phyloP scores from a whole-genome alignment of 257 asterid species.

The Penstemon eatonii region DNA sequence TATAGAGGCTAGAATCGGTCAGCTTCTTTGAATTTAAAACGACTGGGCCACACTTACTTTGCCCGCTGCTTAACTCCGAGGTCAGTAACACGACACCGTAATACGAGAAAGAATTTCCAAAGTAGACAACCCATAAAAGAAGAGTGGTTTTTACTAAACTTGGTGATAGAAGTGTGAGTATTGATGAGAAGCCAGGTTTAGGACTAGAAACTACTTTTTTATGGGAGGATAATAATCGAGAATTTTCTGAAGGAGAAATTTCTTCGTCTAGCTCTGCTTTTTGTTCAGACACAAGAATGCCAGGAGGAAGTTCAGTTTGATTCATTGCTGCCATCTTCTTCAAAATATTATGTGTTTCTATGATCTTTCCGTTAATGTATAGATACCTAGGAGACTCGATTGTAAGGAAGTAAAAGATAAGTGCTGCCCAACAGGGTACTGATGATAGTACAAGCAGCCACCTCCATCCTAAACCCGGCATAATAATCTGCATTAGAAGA shows the following conservation, averaged over 20 bases:
- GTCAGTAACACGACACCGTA: slow-evolving; percentile 60
- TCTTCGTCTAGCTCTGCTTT: slow-evolving; percentile 32
- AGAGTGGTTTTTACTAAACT: slow-evolving; percentile 52
- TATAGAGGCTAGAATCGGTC: slow-evolving; percentile 47
- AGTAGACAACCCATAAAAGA: slow-evolving; percentile 54
- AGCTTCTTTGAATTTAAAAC: slow-evolving; percentile 7
- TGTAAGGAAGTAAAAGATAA: slow-evolving; percentile 50
- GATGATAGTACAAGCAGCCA: slow-evolving; percentile 78
- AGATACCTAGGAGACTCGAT: slow-evolving; percentile 75
- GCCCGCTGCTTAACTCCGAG: slow-evolving; percentile 49
- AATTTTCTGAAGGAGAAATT: slow-evolving; percentile 26
- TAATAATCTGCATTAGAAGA: slow-evolving; percentile 43
- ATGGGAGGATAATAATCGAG: slow-evolving; percentile 34
- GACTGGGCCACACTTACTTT: slow-evolving; percentile 35
- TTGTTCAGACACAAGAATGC: slow-evolving; percentile 49
- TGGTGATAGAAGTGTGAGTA: slow-evolving; percentile 45
- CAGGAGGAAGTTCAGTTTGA: slow-evolving; percentile 52
- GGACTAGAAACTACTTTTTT: slow-evolving; percentile 12
- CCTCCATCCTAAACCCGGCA: slow-evolving; percentile 79
- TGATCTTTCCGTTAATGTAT: slow-evolving; percentile 45
- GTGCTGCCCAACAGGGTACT: slow-evolving; percentile 55
- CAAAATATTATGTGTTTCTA: slow-evolving; percentile 50
- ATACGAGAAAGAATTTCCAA: slow-evolving; percentile 55
- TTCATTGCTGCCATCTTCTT: slow-evolving; percentile 51
- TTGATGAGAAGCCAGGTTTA: slow-evolving; percentile 39